Evolutionary conservation across 1,139 yeast species (phyloP).

Genomic region (Geotrichum reessii): DNA sequence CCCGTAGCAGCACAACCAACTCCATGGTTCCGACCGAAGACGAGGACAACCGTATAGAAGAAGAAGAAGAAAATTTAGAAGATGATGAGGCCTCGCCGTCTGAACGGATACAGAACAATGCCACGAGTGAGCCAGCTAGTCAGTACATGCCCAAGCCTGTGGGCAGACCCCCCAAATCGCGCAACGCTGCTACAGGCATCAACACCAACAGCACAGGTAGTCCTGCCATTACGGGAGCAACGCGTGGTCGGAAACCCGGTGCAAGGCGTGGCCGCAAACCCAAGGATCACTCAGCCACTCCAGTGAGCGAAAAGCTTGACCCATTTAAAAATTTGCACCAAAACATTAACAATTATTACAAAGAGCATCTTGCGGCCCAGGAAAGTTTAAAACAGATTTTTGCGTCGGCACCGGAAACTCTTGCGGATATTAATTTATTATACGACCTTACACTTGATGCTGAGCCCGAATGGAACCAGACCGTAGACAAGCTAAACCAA

Average conservation of each 20-base stretch:
- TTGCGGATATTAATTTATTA: constrained; percentile 19
- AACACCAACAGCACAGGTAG: background rate
- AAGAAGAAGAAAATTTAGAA: constrained; percentile 1
- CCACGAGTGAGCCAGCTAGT: background rate
- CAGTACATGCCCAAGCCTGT: constrained; percentile 2
- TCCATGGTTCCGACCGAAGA: constrained; percentile 1
- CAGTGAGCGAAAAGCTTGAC: background rate
- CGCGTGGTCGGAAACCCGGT: constrained; percentile 1
- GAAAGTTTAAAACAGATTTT: constrained; percentile 1
- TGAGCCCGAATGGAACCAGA: constrained; percentile 26
- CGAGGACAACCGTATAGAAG: constrained; percentile 5
- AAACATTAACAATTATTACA: constrained; percentile 1
- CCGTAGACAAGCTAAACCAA: constrained; percentile 23
- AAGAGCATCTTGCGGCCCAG: constrained; percentile 5
- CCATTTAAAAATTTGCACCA: background rate
- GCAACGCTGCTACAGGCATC: constrained; percentile 1
- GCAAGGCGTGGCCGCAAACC: background rate
- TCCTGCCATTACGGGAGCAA: background rate
- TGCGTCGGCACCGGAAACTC: background rate
- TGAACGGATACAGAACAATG: background rate
- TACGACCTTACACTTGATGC: constrained; percentile 22
- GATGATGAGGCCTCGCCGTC: background rate
- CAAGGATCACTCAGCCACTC: background rate
- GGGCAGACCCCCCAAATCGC: constrained; percentile 9
- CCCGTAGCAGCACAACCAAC: constrained; percentile 6